Evolutionary conservation across 352 stramenopile genomes (phyloP), one percentile per base, ranked within the genome.

Genomic region (Globisporangium cederbergense): DNA sequence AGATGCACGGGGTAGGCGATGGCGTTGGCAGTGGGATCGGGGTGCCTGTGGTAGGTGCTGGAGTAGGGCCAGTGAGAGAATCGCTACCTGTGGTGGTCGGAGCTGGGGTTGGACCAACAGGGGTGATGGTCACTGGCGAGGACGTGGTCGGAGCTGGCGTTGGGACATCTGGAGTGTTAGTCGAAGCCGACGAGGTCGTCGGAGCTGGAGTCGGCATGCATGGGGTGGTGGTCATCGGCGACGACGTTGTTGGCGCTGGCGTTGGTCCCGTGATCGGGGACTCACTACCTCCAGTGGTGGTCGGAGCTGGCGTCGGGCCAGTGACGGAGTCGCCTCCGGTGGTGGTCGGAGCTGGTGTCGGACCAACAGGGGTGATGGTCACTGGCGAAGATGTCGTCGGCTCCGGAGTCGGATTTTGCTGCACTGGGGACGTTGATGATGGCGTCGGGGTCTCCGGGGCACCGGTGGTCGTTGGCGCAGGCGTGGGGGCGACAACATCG

Each of bases 401-500:
- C 47, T 53, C 47, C 25, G 47, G 47, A 32, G 47, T 53, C 25
- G 47, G 47, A 4, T 34, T 18, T 32, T 61, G 25, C 14, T 61
- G 58, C 5, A 50, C 30, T 38, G 46, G 50, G 0, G 52, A 38
- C 30, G 38, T 64, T 2, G 58, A 38, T 11, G 34, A 20, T 16
- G 38, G 36, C 34, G 64, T 58, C 30, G 64, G 56, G 42, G 22
- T 54, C 25, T 60, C 45, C 13, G 58, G 65, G 10, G 42, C n/a
- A 8, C n/a, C 14, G 22, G 65, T 71, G 18, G 45, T 49, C 43
- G 47, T 36, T 30, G 34, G 18, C 4, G 64, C 32, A 28, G 52
- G 52, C 3, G 52, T 58, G 14, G 20, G n/a, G 34, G 20, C 47
- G 20, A 34, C 47, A 20, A 5, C n/a, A 2, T 30, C 22, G 5